Evolutionary conservation across 2,329 filamentous ascomycete species (phyloP), one percentile per base, ranked within the genome.

Genomic region (Colletotrichum tabaci): DNA sequence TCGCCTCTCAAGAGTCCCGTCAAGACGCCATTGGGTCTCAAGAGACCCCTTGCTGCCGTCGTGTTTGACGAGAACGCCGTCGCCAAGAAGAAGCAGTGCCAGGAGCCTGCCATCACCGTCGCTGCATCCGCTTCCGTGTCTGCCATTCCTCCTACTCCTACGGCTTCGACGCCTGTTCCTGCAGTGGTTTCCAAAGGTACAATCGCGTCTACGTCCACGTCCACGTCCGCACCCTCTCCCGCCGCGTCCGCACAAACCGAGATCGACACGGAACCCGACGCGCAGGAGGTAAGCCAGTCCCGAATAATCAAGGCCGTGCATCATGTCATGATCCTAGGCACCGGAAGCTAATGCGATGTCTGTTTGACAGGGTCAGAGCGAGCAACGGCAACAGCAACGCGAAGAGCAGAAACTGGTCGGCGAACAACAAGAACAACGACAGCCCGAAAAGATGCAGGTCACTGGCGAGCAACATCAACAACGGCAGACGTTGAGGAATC

Each of bases 11-110:
- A 67, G 65, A 75, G 67, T 15, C 61, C 66, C 18, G 30, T 68
- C 61, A 76, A 66, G 60, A 57, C 72, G 40, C 72, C 69, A 12
- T 23, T 42, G 30, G 58, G 64, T 23, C 71, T 74, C 42, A 74
- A 74, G 67, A 57, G 73, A 63, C 62, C 73, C 55, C 30, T 73
- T 30, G 58, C 55, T 13, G 56, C 52, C 42, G 56, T 63, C 40
- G 53, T 66, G 49, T 62, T 62, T 10, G 72, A 72, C 64, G 73
- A 74, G 61, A 74, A 74, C 69, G 57, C 56, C 44, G 60, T 66
- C 44, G 46, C 65, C 8, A 67, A 55, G 44, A 74, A 76, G 73
- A 77, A 77, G 72, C 71, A 73, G 52, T 76, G 75, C 47, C 72
- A 75, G 49, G 75, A 74, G 16, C 70, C 71, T 38, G 61, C 64